phyloP scores from a whole-genome alignment of 116 monocot species.

The Posidonia oceanica region DNA sequence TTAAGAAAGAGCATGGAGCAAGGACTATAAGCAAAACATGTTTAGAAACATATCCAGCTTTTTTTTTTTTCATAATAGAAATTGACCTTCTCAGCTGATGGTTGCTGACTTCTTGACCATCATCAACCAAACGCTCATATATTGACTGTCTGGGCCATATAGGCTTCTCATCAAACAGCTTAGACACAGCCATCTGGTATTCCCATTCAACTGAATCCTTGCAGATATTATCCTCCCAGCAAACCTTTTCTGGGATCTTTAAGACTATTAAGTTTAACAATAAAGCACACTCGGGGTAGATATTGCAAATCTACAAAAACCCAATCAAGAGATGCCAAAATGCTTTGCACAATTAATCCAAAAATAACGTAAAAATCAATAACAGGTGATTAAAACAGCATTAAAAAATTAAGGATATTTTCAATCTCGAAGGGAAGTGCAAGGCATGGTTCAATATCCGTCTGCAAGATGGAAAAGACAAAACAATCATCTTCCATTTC shows the following conservation, averaged over 20 bases:
- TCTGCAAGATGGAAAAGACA: slow-evolving; percentile 32
- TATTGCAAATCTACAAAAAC: background rate
- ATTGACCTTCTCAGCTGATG: slow-evolving; percentile 54
- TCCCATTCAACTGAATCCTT: slow-evolving; percentile 59
- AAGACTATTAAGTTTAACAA: slow-evolving; percentile 37
- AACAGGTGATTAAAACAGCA: background rate
- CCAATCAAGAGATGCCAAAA: background rate
- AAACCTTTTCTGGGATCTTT: slow-evolving; percentile 56
- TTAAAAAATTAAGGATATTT: slow-evolving; percentile 56
- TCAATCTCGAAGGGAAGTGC: slow-evolving; percentile 52
- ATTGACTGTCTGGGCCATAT: slow-evolving; percentile 84
- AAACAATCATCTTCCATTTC: too few species aligned
- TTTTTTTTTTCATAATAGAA: background rate
- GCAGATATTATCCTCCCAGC: slow-evolving; percentile 72
- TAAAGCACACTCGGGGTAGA: background rate
- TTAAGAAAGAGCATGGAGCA: too few species aligned
- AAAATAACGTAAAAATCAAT: background rate
- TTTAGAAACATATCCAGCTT: too few species aligned
- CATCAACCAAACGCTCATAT: slow-evolving; percentile 46
- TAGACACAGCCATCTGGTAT: slow-evolving; percentile 58
- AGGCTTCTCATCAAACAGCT: slow-evolving; percentile 74
- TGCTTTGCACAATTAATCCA: background rate
- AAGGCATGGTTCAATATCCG: slow-evolving; percentile 74
- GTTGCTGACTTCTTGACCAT: slow-evolving; percentile 43
- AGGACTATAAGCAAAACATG: background rate